Conservation (phyloP, 805 yeast genomes). For the Wickerhamomyces strasburgensis region DNA sequence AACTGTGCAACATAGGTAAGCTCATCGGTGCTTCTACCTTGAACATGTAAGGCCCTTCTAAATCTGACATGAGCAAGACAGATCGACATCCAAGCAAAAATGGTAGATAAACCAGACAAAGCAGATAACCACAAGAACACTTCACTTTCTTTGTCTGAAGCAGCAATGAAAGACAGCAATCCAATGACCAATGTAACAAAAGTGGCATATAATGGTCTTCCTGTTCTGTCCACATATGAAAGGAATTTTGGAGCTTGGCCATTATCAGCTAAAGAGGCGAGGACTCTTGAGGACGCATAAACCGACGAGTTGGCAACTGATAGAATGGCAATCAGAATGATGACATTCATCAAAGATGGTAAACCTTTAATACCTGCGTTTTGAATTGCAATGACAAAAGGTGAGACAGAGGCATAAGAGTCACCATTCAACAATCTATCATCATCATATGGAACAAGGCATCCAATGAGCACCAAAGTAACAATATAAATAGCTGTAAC, state of each 20-base stretch:
- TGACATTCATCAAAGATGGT: conserved; percentile 64
- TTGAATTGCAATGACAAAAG: conserved; percentile 68
- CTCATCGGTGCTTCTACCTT: conserved; percentile 61
- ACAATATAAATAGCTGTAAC: conserved; percentile 62
- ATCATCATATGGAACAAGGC: conserved; percentile 66
- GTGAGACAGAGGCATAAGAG: conserved; percentile 64
- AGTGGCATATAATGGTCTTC: conserved; percentile 62
- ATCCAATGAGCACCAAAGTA: conserved; percentile 51
- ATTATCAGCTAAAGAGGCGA: conserved; percentile 57
- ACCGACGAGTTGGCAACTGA: conserved; percentile 75
- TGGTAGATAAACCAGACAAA: conserved; percentile 54
- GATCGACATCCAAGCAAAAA: conserved; percentile 61
- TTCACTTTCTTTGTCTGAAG: conserved; percentile 44
- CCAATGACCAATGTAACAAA: conserved; percentile 49
- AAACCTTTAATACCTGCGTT: conserved; percentile 60
- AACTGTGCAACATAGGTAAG: conserved; percentile 60
- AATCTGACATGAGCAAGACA: conserved; percentile 57
- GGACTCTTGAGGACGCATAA: conserved; percentile 62
- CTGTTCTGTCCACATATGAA: conserved; percentile 58
- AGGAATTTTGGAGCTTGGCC: conserved; percentile 57
- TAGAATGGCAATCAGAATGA: conserved; percentile 58
- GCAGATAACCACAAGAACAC: conserved; percentile 66
- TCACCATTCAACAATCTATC: conserved; percentile 39
- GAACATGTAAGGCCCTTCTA: conserved; percentile 57
- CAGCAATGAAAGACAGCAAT: conserved; percentile 52